These are phyloP conservation scores for Skeletonema grethae DNA, from an alignment of 108 stramenopile species.

Conservation along the genomic window DNA sequence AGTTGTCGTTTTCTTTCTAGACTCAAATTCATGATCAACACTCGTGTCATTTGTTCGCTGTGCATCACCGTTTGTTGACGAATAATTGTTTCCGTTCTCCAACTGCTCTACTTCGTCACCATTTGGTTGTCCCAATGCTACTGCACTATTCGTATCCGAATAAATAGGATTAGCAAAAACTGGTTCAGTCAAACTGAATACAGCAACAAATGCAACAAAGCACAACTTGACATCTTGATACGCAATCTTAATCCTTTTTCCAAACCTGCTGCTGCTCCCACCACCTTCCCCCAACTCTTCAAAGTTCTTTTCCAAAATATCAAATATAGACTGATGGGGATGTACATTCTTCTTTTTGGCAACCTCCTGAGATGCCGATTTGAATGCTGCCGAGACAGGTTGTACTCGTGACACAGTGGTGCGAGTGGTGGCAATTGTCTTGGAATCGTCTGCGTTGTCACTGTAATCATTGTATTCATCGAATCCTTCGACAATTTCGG, in stretches of 20 bases:
- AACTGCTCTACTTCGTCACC: neutral
- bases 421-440: constrained; percentile 22
- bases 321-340: constrained; percentile 49
- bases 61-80: constrained; percentile 2
- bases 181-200: constrained; percentile 34
- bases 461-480: constrained; percentile 8
- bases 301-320: constrained; percentile 56
- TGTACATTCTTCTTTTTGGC: constrained; percentile 12
- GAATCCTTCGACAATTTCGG: constrained; percentile 38
- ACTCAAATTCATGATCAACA: neutral
- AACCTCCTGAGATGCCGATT: constrained; percentile 7
- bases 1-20: neutral
- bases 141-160: neutral
- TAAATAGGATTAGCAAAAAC: constrained; percentile 7
- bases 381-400: constrained; percentile 19
- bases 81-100: neutral
- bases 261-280: constrained; percentile 1
- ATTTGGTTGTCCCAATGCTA: neutral
- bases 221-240: constrained; percentile 52
- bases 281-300: constrained; percentile 38
- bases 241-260: constrained; percentile 23
- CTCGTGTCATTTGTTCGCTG: neutral
- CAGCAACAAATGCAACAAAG: constrained; percentile 54
- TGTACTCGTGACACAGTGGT: constrained; percentile 27
- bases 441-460: constrained; percentile 6